Percentiles rank a stretch among this genome's conserved stretches.
phyloP scores from a whole-genome alignment of 257 asterid genomes.

The Plectranthus barbatus region DNA sequence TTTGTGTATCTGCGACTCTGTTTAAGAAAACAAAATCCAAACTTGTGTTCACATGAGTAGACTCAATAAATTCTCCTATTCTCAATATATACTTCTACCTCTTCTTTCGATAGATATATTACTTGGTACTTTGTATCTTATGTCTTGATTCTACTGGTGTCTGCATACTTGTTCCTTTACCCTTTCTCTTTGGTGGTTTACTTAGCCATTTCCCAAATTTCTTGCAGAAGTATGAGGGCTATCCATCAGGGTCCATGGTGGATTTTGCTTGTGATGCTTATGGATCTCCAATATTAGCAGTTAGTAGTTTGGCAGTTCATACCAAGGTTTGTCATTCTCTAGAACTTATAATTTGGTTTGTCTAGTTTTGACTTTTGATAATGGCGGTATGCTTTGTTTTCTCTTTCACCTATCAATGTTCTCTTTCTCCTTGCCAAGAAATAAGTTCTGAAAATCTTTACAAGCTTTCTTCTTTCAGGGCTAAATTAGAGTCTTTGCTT shows the following conservation, averaged over 20 bases:
- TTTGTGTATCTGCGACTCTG: neutral
- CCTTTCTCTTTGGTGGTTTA: neutral
- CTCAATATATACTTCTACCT: neutral
- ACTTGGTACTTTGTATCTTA: neutral
- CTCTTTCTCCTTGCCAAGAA: neutral
- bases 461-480: neutral
- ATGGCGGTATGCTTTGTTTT: neutral
- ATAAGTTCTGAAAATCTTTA: slow-evolving; percentile 2
- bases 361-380: no score
- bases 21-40: neutral
- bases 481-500: slow-evolving; percentile 4
- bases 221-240: slow-evolving; percentile 76
- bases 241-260: slow-evolving; percentile 92
- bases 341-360: neutral
- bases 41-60: neutral
- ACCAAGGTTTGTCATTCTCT: slow-evolving; percentile 47
- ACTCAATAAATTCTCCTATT: no score
- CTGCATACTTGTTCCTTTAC: neutral
- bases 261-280: slow-evolving; percentile 93
- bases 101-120: neutral
- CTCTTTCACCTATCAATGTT: neutral
- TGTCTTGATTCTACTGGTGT: neutral
- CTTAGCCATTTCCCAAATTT: neutral
- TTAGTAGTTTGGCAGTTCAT: slow-evolving; percentile 84
- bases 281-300: slow-evolving; percentile 81